Conservation (phyloP, 495 filamentous ascomycete genomes). For the Penicillium macrosclerotiorum region DNA sequence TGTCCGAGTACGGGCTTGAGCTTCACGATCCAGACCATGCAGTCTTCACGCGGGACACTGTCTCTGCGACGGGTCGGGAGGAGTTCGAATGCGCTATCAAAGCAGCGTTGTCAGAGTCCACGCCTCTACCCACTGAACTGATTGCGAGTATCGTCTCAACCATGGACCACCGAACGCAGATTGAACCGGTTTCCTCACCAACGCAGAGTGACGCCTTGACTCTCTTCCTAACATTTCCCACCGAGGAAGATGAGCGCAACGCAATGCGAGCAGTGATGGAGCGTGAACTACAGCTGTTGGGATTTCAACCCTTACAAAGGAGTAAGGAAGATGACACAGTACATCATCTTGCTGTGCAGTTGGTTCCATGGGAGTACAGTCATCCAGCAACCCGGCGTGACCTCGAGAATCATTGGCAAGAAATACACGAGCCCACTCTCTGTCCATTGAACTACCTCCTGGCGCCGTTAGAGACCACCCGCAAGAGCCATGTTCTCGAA, state of each 20-base stretch:
- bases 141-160: neutral
- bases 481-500: neutral
- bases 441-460: slow-evolving; percentile 1
- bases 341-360: neutral
- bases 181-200: neutral
- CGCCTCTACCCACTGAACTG: neutral
- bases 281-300: neutral
- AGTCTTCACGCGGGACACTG: neutral
- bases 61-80: neutral
- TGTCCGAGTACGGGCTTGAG: slow-evolving; percentile 7
- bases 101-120: neutral
- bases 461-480: neutral
- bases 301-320: neutral
- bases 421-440: neutral
- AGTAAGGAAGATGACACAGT: neutral
- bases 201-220: neutral
- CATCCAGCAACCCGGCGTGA: neutral
- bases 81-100: neutral
- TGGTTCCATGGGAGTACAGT: slow-evolving; percentile 10
- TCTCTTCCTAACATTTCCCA: slow-evolving; percentile 8
- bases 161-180: neutral
- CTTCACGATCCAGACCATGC: slow-evolving; percentile 11
- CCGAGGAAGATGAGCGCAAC: slow-evolving; percentile 1
- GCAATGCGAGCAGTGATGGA: neutral
- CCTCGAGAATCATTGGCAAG: slow-evolving; percentile 2